Base-by-base conservation (phyloP, 75 land plant species). In the Picea sitchensis region DNA sequence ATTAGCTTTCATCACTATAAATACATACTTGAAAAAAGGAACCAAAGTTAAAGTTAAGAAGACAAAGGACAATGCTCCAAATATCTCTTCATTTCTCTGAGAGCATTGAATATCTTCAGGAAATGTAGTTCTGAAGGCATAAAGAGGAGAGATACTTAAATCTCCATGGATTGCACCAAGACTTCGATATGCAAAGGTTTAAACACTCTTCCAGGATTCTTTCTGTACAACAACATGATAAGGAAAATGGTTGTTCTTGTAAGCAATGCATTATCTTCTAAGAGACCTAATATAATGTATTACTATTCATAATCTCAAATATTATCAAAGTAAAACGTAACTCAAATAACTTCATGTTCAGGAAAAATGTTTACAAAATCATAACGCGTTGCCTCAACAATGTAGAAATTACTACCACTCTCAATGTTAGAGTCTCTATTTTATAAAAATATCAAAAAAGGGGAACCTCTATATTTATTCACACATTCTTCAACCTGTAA, bases 141-240 rank as follows among this genome's bases (percentile, higher is more conserved):
- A 95, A 54, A 95, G 82, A 4, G 98, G 98, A 12, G 98, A 95
- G 20, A 90, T 95, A 51, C 93, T 88, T 47, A 95, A 77, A 82
- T 93, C 98, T 3, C 98, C 98, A 77, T 93, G 93, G 21, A 93
- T 93, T 12, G 93, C 95, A 11, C 98, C 98, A 26, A 95, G 79
- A 79, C 95, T 92, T 78, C 93, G 98, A 67, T 86, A 95, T 26
- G 95, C 98, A 83, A 95, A 68, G 26, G 82, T 85, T 62, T 92
- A 74, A 30, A 89, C 81, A 32, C 82, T 75, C 75, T 59, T 81
- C 91, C 91, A 89, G 65, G 91, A 85, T 23, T 87, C 84, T 68
- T 64, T 44, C 74, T 71, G 74, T 56, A 26, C 26, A 26, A 36
- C 54, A 71, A n/a, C 21, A 44, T n/a, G 26, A 44, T 47, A 9